Conservation (phyloP, 2,329 filamentous ascomycete species). For the Paraconiothyrium sp. region DNA sequence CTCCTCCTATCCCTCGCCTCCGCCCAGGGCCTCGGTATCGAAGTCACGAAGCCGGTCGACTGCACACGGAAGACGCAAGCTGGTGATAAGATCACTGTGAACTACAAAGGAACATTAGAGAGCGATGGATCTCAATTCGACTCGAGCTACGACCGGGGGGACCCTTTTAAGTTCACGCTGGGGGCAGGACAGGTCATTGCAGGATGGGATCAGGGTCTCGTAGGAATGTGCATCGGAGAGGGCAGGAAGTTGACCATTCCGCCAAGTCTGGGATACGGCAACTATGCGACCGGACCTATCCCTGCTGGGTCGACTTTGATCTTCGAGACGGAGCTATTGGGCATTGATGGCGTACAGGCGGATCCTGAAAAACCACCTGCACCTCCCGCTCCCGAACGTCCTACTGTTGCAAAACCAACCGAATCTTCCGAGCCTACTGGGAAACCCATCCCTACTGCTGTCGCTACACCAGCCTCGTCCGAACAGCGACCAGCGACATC, state of each 20-base stretch:
- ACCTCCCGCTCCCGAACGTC: conserved; percentile 23
- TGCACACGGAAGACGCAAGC: conserved; percentile 56
- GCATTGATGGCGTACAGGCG: conserved; percentile 68
- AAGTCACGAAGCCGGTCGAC: conserved; percentile 52
- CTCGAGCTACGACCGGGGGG: conserved; percentile 78
- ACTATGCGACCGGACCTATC: conserved; percentile 77
- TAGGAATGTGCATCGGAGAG: conserved; percentile 96
- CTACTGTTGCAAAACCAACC: conserved; percentile 24
- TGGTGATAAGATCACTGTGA: conserved; percentile 59
- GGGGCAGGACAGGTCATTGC: conserved; percentile 87
- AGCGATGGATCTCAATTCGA: conserved; percentile 82
- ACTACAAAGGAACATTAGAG: conserved; percentile 61
- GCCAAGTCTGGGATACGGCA: conserved; percentile 85
- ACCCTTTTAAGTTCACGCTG: conserved; percentile 80
- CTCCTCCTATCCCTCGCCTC: conserved; percentile 31
- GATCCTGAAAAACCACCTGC: conserved; percentile 21
- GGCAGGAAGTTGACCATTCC: conserved; percentile 88
- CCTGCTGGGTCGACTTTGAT: conserved; percentile 82
- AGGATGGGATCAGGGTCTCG: conserved; percentile 90
- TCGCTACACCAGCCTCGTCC: conserved; percentile 23
- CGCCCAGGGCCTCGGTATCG: conserved; percentile 50
- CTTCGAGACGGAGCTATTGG: conserved; percentile 90
- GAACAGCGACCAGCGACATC: conserved; percentile 25
- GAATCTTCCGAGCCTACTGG: conserved; percentile 20
- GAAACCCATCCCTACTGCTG: conserved; percentile 17